Evolutionary conservation across 371 early-diverging fungal species (phyloP).

Genomic region (Lichtheimia ornata): DNA sequence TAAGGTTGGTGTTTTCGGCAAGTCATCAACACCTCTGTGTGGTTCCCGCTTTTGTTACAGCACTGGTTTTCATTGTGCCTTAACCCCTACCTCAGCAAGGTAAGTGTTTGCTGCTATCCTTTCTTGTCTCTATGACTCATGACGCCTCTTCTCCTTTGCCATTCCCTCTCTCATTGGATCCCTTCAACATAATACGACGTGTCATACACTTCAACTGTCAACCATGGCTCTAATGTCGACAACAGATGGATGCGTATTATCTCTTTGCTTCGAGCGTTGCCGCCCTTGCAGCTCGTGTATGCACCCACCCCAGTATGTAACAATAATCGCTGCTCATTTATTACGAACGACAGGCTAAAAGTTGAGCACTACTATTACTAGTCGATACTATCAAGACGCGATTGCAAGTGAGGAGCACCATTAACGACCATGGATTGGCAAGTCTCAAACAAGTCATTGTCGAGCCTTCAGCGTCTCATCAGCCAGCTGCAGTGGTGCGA

Average conservation of each 20-base stretch:
- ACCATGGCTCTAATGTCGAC: too few species aligned
- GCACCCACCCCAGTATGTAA: slow-evolving; percentile 63
- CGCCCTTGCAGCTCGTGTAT: slow-evolving; percentile 55
- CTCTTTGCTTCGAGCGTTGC: slow-evolving; percentile 61
- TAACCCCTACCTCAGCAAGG: too few species aligned
- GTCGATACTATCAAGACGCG: slow-evolving; percentile 83
- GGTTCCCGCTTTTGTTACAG: too few species aligned
- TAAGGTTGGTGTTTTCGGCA: too few species aligned
- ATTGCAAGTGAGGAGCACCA: slow-evolving; percentile 52
- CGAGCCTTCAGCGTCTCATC: slow-evolving; percentile 4
- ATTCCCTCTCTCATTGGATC: too few species aligned
- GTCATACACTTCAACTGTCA: too few species aligned
- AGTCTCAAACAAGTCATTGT: slow-evolving; percentile 2
- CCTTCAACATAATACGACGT: too few species aligned
- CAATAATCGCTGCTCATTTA: neutral
- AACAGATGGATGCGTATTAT: slow-evolving; percentile 38
- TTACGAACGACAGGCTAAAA: neutral
- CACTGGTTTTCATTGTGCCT: too few species aligned
- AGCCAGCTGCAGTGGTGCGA: neutral
- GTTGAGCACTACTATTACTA: neutral
- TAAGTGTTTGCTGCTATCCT: too few species aligned
- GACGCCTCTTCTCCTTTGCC: too few species aligned
- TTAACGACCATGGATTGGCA: neutral
- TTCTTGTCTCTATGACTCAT: too few species aligned
- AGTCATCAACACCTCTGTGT: too few species aligned